Evolutionary conservation across 108 stramenopile genomes (phyloP), one percentile per base, ranked within the genome.

Genomic region (Asterionellopsis glacialis): DNA sequence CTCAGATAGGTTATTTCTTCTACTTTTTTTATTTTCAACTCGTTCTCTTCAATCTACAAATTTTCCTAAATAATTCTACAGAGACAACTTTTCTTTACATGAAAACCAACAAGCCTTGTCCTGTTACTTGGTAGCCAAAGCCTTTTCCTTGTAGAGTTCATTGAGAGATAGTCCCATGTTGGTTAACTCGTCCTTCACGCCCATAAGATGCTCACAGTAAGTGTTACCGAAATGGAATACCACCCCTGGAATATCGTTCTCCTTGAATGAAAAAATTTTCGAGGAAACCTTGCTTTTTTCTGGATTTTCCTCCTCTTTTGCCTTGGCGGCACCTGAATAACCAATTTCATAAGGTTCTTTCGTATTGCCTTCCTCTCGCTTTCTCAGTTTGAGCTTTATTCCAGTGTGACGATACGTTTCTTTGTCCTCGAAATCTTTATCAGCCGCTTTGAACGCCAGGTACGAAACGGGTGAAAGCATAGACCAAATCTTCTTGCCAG

Each of bases 331-430:
- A 18, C 41, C 43, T 1, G 51, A 24, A 44, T 40, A 64, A n/a
- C 41, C 19, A 14, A 64, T 28, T 21, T 44, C 53, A 16, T 23
- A 54, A 9, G 5, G 21, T 48, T 16, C 9, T 21, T 19, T 19
- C 47, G 21, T 16, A 48, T 16, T 5, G 1, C 9, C 21, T 5
- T 4, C 6, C 22, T 24, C 26, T 22, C 33, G 15, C 21, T 64
- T 55, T 14, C 49, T 16, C 1, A 64, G 54, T 18, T 9, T 39
- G n/a, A 64, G 26, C 45, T 64, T 55, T 41, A 64, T 45, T 14
- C 63, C 63, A 28, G 63, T 64, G 18, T 64, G 63, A 24, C 39
- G 42, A 27, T 51, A 64, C 22, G 24, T 54, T 41, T 64, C 63
- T n/a, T n/a, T 41, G 25, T 64, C 63, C 18, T 23, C 53, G 24